Base-by-base conservation (phyloP, 331 rosid genomes). In the Quercus tomentella region DNA sequence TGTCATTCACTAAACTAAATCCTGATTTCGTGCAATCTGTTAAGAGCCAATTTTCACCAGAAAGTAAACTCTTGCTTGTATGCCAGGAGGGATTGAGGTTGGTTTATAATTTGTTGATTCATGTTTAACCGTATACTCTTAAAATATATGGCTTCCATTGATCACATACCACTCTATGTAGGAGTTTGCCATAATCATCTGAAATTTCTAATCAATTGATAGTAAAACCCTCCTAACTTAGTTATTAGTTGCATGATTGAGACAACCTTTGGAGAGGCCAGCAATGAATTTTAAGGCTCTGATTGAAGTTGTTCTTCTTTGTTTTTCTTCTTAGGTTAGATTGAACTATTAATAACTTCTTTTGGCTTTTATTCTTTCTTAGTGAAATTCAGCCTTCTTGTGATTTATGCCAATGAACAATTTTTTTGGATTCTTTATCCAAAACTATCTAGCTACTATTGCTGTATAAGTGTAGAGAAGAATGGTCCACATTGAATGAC, bases 1-100 rank as follows among this genome's bases (percentile, higher is more conserved):
- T 93, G 84, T 85, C 90, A 63, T 95, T 93, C 78, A 95, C 99
- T 8, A 93, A 91, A 85, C 92, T 84, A 54, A 95, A 93, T 79
- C 90, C 97, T 72, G 94, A 88, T 8, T 93, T 95, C 77, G 82
- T 91, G 77, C 87, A 87, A 87, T 86, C 96, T 72, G 89, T 95
- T 21, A 89, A 88, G 79, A 83, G 77, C 81, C 86, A 90, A 84
- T 78, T 95, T 84, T n/a, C 89, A 1, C 93, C 97, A 17, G 90
- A 83, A 72, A 90, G 84, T 76, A 93, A 91, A 87, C 79, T 95
- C 41, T 86, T 93, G 79, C 74, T 95, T 70, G 99, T 95, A 69
- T 95, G 99, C 75, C 99, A 95, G 72, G 99, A 91, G 89, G 99
- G 98, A 77, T 76, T 95, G 82, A 93, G 99, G 99, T 95, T 70